phyloP scores from a whole-genome alignment of 2,329 filamentous ascomycete species.

The Cladobotryum protrusum region DNA sequence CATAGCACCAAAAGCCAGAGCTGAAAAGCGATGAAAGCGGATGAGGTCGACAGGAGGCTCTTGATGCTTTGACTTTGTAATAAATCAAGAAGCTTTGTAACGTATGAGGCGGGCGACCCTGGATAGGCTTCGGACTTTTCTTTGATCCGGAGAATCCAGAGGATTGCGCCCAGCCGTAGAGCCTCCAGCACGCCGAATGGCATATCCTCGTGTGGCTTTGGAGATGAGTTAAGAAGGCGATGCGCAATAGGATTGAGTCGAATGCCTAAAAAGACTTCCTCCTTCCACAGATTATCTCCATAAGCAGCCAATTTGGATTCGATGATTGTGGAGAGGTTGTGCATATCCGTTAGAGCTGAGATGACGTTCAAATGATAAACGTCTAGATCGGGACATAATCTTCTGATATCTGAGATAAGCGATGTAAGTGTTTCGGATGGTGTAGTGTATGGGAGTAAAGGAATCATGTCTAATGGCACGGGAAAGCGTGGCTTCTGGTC shows the following conservation, averaged over 20 bases:
- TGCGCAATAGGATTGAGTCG: conserved; percentile 6
- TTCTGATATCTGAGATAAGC: too few relatives aligned
- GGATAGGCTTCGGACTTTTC: conserved; percentile 5
- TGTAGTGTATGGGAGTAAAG: background rate
- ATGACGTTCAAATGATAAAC: too few relatives aligned
- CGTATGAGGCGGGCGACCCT: conserved; percentile 1
- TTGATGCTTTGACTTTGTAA: background rate
- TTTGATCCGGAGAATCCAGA: conserved; percentile 5
- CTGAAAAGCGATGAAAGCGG: background rate
- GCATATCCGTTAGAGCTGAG: background rate
- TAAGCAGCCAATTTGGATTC: background rate
- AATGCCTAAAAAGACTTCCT: conserved; percentile 5
- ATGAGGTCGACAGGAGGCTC: background rate
- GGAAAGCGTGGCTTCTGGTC: conserved; percentile 6
- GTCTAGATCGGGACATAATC: too few relatives aligned
- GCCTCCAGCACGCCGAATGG: background rate
- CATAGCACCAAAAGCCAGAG: conserved; percentile 3
- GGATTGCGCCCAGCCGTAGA: conserved; percentile 2
- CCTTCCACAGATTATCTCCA: conserved; percentile 3
- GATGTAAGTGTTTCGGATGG: background rate
- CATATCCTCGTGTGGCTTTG: background rate
- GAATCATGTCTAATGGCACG: conserved; percentile 1
- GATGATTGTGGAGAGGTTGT: background rate
- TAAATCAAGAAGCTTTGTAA: background rate
- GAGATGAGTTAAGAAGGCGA: conserved; percentile 1